These are phyloP conservation scores for Yarrowia phangngaensis DNA, from an alignment of 805 yeast species.

Conservation along the genomic window DNA sequence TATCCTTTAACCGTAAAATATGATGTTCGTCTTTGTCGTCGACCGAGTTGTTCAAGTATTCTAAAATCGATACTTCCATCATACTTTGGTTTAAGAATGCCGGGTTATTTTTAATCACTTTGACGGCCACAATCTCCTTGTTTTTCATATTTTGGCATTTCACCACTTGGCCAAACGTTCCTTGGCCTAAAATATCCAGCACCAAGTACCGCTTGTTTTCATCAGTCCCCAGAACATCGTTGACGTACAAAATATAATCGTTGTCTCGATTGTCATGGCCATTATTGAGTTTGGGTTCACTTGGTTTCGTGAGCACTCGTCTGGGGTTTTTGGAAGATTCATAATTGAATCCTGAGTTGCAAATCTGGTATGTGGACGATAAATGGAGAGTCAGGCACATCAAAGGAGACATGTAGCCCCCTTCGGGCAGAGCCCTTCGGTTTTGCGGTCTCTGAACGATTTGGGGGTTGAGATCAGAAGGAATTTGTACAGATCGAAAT, in stretches of 20 bases:
- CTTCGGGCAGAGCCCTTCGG: constrained; percentile 41
- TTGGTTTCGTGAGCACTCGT: constrained; percentile 87
- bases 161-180: constrained; percentile 97
- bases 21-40: constrained; percentile 71
- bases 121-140: constrained; percentile 88
- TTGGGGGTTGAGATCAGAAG: constrained; percentile 40
- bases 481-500: constrained; percentile 38
- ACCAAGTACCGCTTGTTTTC: constrained; percentile 85
- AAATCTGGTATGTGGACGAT: constrained; percentile 74
- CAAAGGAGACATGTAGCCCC: constrained; percentile 54
- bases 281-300: constrained; percentile 72
- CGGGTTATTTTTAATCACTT: constrained; percentile 87
- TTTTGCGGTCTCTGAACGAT: constrained; percentile 35
- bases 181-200: constrained; percentile 87
- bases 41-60: constrained; percentile 66
- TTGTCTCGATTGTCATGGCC: constrained; percentile 85
- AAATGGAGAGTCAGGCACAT: constrained; percentile 73
- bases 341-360: constrained; percentile 81
- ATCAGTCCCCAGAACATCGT: constrained; percentile 83
- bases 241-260: constrained; percentile 89
- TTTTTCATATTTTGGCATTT: constrained; percentile 79
- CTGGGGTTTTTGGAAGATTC: constrained; percentile 83
- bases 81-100: constrained; percentile 88
- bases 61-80: constrained; percentile 83
- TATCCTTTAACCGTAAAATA: constrained; percentile 75